phyloP scores from a whole-genome alignment of 83 land plant species.

The Picea engelmannii region DNA sequence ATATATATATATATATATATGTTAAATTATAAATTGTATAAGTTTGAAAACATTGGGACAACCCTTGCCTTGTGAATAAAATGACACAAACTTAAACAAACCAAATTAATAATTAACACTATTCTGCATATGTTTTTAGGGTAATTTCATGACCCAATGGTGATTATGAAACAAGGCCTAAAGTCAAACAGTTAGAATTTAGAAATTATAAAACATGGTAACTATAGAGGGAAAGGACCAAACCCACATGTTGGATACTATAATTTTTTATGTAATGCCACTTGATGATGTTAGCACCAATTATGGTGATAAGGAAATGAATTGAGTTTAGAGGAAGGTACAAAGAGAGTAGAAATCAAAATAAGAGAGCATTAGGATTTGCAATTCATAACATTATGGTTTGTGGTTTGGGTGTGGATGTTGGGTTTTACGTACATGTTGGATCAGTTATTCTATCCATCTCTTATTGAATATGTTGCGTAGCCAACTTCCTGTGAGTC shows the following conservation, averaged over 20 bases:
- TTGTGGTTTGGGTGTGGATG: not conserved
- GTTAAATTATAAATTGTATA: no score
- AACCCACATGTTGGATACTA: slow-evolving; percentile 3
- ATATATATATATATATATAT: no score
- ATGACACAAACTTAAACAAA: not conserved
- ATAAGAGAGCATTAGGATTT: no score
- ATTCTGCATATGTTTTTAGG: not conserved
- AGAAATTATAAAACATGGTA: not conserved
- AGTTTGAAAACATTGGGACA: not conserved
- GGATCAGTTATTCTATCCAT: slow-evolving; percentile 37
- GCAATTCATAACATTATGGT: no score
- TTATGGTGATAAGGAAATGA: not conserved
- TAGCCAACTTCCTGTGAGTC: slow-evolving; percentile 39
- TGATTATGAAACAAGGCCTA: not conserved
- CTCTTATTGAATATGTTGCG: slow-evolving; percentile 43
- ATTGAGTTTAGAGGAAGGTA: not conserved
- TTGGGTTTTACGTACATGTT: not conserved
- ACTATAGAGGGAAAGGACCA: not conserved
- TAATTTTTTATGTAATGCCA: not conserved
- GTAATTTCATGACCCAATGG: slow-evolving; percentile 4
- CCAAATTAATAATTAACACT: not conserved
- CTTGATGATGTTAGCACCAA: not conserved
- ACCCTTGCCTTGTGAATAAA: not conserved
- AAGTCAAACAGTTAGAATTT: not conserved
- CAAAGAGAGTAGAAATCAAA: no score